Conservation (phyloP, 2,329 filamentous ascomycete species). For the Aspergillus sp. region DNA sequence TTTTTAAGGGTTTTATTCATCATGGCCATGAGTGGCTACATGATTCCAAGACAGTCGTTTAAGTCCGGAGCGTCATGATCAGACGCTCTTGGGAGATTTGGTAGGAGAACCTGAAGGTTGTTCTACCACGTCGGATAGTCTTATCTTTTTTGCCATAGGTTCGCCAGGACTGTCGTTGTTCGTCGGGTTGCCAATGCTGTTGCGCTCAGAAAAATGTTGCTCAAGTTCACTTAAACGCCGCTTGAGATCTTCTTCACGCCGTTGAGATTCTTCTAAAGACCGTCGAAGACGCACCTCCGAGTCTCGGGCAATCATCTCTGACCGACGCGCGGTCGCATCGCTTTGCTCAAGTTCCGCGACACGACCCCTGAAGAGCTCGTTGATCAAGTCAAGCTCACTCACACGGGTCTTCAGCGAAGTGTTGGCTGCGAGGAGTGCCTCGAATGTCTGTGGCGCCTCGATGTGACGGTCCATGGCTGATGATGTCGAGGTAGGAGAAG, state of each 20-base stretch:
- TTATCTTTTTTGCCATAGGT: constrained; percentile 52
- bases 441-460: constrained; percentile 71
- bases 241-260: constrained; percentile 76
- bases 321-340: constrained; percentile 62
- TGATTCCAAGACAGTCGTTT: neutral
- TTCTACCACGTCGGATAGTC: constrained; percentile 51
- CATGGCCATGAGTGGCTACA: neutral
- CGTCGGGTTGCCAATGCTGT: constrained; percentile 7
- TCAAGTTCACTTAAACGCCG: constrained; percentile 76
- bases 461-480: constrained; percentile 58
- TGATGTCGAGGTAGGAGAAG: constrained; percentile 57
- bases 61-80: constrained; percentile 4
- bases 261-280: constrained; percentile 71
- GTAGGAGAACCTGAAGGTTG: constrained; percentile 28
- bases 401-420: constrained; percentile 90
- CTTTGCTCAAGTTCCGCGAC: constrained; percentile 73
- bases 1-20: neutral
- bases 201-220: constrained; percentile 40
- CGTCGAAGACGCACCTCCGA: constrained; percentile 53
- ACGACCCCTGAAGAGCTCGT: constrained; percentile 70
- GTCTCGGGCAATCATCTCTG: constrained; percentile 51
- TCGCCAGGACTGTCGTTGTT: constrained; percentile 33
- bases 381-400: constrained; percentile 92
- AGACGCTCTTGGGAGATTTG: constrained; percentile 33
- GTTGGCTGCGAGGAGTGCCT: constrained; percentile 74